These are phyloP conservation scores for Phytopythium litorale DNA, from an alignment of 352 stramenopile species.

Conservation along the genomic window DNA sequence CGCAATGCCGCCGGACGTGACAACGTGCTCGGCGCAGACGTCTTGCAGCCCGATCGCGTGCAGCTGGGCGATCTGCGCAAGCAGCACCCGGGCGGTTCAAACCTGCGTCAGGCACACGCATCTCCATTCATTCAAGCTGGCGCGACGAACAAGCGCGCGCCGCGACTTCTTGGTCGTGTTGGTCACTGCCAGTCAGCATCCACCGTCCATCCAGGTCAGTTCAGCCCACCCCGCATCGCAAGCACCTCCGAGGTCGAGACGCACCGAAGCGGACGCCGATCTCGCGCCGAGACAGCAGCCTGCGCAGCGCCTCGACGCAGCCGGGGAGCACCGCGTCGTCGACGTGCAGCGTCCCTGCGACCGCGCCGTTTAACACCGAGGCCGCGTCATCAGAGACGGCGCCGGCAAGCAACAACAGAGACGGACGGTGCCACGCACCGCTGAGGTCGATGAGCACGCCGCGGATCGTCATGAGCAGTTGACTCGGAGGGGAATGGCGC, in stretches of 20 bases:
- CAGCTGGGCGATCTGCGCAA: slow-evolving; percentile 31
- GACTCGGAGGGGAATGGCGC: no score
- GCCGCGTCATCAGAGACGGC: not conserved
- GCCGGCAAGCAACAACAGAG: not conserved
- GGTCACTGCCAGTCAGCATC: slow-evolving; percentile 28
- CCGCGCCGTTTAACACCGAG: not conserved
- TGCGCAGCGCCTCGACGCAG: slow-evolving; percentile 30
- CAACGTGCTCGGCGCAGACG: slow-evolving; percentile 33
- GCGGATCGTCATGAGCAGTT: slow-evolving; percentile 22
- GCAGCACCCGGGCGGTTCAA: no score
- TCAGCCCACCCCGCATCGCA: not conserved
- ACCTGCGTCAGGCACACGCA: no score
- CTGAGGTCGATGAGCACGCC: slow-evolving; percentile 53
- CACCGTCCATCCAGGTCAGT: not conserved
- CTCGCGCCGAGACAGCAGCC: slow-evolving; percentile 22
- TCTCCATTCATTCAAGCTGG: not conserved
- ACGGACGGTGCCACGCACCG: slow-evolving; percentile 19
- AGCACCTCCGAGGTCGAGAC: not conserved
- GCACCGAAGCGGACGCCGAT: slow-evolving; percentile 48
- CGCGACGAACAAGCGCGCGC: slow-evolving; percentile 26
- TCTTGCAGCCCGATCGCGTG: slow-evolving; percentile 38
- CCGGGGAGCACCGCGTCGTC: slow-evolving; percentile 42
- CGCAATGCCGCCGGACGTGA: slow-evolving; percentile 43
- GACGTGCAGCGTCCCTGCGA: slow-evolving; percentile 45
- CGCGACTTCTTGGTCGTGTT: slow-evolving; percentile 68